Evolutionary conservation across 352 stramenopile species (phyloP), one percentile per base, ranked within the genome.

Genomic region (Phytophthora pseudosyringae): DNA sequence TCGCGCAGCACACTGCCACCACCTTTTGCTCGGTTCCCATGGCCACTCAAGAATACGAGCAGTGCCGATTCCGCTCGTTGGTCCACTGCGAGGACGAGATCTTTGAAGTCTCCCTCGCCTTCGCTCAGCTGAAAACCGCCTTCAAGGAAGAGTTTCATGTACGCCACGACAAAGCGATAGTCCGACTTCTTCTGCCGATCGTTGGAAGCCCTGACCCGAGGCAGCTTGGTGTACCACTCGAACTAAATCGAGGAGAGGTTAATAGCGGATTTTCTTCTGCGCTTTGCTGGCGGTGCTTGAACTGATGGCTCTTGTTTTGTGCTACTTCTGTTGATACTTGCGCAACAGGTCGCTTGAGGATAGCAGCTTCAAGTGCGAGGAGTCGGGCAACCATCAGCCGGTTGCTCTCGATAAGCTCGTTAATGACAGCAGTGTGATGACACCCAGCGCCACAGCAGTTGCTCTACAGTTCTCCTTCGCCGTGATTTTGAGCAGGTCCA

Each of bases 121-220:
- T 5, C 1, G 13, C 36, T 32, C 4, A 21, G 1, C 21, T 21
- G 21, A 39, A 64, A 68, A 3, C 64, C 58, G 9, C 38, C 53
- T 12, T 58, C 43, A 12, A 73, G 16, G 31, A 66, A 69, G 0
- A 67, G 18, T 38, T 65, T 65, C 44, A 66, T 69, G 40, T 63
- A 63, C 11, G 59, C 54, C 5, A 73, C 59, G 26, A 64, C 15
- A 15, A 48, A 28, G 40, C 56, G 55, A 3, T 33, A 59, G 3
- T 74, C 66, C 0, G 54, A 67, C 26, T 67, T 69, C 59, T 73
- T 73, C 13, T 64, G 53, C 7, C 64, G 50, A 18, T 64, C 43
- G 10, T 1, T 11, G 2, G 39, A 56, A 3, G 51, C 25, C 49
- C 48, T n/a, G 11, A 63, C 38, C 8, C 13, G 53, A 13, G 54